A percentile compares a stretch with the other conserved stretches of the same genome.
phyloP scores from a whole-genome alignment of 805 yeast species.

The Candida quercuum region DNA sequence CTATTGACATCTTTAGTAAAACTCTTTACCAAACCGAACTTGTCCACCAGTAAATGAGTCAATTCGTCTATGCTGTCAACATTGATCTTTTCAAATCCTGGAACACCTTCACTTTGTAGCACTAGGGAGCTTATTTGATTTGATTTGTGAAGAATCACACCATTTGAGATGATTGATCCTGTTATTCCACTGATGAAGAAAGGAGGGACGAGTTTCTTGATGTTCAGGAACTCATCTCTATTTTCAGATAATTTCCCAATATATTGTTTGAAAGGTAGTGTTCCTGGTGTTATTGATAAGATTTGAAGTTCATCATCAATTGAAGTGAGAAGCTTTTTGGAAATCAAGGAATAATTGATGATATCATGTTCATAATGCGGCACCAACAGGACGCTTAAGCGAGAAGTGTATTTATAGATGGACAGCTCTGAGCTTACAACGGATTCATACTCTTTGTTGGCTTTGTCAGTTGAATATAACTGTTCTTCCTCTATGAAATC shows the following conservation, averaged over 20 bases:
- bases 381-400: slow-evolving; percentile 9
- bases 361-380: slow-evolving; percentile 26
- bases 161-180: slow-evolving; percentile 37
- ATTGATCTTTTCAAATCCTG: slow-evolving; percentile 52
- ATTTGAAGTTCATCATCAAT: slow-evolving; percentile 3
- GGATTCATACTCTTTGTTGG: slow-evolving; percentile 3
- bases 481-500: slow-evolving; percentile 47
- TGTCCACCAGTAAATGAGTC: slow-evolving; percentile 4
- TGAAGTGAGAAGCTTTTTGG: slow-evolving; percentile 18
- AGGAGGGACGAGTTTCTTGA: slow-evolving; percentile 44
- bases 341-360: slow-evolving; percentile 26
- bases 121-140: slow-evolving; percentile 13
- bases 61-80: slow-evolving; percentile 26
- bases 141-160: slow-evolving; percentile 5
- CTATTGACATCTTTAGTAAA: slow-evolving; percentile 8
- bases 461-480: slow-evolving; percentile 30
- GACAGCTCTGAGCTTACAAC: slow-evolving; percentile 7
- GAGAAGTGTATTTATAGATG: slow-evolving; percentile 11
- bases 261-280: slow-evolving; percentile 23
- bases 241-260: slow-evolving; percentile 17
- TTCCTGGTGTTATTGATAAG: slow-evolving; percentile 29
- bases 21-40: slow-evolving; percentile 3
- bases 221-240: neutral
- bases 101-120: slow-evolving; percentile 57
- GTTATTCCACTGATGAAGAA: slow-evolving; percentile 54